Percentiles rank a stretch among this genome's conserved stretches.
These are phyloP conservation scores for Phoma sp. DNA, from an alignment of 2,329 filamentous ascomycete species.

Conservation along the genomic window DNA sequence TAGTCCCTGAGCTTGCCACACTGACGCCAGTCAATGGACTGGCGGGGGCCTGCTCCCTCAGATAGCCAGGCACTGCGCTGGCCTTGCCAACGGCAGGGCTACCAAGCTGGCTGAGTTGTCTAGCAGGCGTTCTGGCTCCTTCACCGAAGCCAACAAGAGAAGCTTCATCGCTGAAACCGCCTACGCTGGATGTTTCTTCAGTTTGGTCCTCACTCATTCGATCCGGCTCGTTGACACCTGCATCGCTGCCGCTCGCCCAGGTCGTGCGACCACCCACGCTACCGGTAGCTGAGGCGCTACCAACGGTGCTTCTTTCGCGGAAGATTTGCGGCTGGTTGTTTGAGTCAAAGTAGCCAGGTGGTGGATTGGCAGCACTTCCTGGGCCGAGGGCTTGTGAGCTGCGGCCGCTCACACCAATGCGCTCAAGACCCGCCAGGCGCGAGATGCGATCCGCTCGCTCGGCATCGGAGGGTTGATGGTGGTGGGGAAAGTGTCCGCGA, in stretches of 20 bases:
- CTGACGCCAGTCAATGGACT: slow-evolving; percentile 45
- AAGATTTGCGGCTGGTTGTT: slow-evolving; percentile 72
- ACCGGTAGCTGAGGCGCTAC: slow-evolving; percentile 86
- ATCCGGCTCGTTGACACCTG: slow-evolving; percentile 62
- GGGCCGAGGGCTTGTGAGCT: slow-evolving; percentile 55
- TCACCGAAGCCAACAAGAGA: slow-evolving; percentile 93
- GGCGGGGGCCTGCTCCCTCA: slow-evolving; percentile 41
- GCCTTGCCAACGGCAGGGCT: slow-evolving; percentile 72
- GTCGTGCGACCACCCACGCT: slow-evolving; percentile 74
- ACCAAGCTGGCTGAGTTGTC: slow-evolving; percentile 72
- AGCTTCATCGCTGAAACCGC: slow-evolving; percentile 86
- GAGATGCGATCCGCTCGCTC: slow-evolving; percentile 96
- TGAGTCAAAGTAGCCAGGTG: slow-evolving; percentile 78
- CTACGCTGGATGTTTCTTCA: slow-evolving; percentile 68
- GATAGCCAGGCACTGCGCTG: slow-evolving; percentile 43
- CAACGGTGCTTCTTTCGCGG: slow-evolving; percentile 84
- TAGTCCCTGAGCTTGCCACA: slow-evolving; percentile 35
- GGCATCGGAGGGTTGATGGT: slow-evolving; percentile 78
- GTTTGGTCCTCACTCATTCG: slow-evolving; percentile 73
- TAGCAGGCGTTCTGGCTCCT: slow-evolving; percentile 70
- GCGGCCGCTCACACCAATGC: slow-evolving; percentile 78
- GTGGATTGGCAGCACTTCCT: slow-evolving; percentile 50
- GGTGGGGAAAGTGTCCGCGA: slow-evolving; percentile 75
- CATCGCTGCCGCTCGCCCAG: slow-evolving; percentile 72
- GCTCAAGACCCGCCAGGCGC: slow-evolving; percentile 88